phyloP scores from a whole-genome alignment of 495 filamentous ascomycete genomes.

The Penicillium cataractarum region DNA sequence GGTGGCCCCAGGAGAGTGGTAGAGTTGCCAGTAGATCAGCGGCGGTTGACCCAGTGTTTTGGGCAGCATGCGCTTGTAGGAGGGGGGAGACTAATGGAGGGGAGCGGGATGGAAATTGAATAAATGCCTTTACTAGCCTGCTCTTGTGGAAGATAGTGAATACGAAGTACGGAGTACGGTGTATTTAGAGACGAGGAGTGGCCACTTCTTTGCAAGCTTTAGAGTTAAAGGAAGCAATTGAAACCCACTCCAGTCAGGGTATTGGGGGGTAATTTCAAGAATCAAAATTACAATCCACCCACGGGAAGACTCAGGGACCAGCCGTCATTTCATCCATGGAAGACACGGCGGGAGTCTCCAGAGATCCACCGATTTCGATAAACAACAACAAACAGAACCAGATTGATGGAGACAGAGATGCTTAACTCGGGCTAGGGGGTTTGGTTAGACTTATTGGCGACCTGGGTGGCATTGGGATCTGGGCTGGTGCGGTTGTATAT shows the following conservation, averaged over 20 bases:
- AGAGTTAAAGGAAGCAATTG: not conserved
- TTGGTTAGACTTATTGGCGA: not conserved
- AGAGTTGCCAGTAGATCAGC: conserved; percentile 5
- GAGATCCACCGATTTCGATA: not conserved
- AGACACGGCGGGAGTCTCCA: not conserved
- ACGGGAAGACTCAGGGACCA: not conserved
- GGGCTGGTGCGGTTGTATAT: not conserved
- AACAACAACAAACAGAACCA: not conserved
- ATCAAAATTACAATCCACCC: not conserved
- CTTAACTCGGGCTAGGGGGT: not conserved
- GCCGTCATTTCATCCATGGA: not conserved
- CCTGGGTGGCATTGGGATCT: not conserved
- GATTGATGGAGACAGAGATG: not conserved
- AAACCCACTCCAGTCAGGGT: not conserved
- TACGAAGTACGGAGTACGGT: not conserved
- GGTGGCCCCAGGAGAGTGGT: conserved; percentile 6
- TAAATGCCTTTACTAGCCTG: not conserved
- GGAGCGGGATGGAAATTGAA: not conserved
- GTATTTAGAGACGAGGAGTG: not conserved
- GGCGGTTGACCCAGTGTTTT: not conserved
- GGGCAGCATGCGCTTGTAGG: conserved; percentile 6
- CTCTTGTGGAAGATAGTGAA: not conserved
- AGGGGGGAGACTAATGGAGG: not conserved
- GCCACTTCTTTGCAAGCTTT: not conserved
- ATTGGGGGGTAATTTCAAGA: not conserved